Percentiles rank a stretch among this genome's conserved stretches.
Evolutionary conservation across 345 rosid genomes (phyloP).

Genomic region (Salix viminalis): DNA sequence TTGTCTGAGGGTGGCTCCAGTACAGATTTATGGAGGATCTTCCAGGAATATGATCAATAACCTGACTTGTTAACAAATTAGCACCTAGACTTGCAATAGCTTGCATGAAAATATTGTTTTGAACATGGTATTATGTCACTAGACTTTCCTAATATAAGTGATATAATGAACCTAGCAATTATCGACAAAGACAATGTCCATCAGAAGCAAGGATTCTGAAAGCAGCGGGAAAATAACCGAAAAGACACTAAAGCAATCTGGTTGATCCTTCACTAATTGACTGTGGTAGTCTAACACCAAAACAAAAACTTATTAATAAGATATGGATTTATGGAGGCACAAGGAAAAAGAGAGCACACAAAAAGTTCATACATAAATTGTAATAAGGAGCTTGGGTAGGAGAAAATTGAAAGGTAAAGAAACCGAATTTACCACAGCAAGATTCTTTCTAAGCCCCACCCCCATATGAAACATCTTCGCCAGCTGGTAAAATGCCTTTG

Average conservation of each 20-base stretch:
- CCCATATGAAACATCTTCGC: conserved; percentile 99
- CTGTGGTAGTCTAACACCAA: background rate
- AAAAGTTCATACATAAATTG: background rate
- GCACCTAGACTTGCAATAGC: background rate
- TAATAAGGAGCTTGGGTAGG: background rate
- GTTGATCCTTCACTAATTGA: background rate
- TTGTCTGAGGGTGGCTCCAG: background rate
- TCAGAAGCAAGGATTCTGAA: background rate
- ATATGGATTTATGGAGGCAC: background rate
- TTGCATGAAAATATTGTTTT: background rate
- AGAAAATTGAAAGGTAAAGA: conserved; percentile 2
- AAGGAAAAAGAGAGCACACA: background rate
- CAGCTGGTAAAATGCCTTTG: conserved; percentile 95
- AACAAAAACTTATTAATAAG: background rate
- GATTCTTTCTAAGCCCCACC: conserved; percentile 81
- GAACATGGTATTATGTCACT: background rate
- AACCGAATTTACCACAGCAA: conserved; percentile 50
- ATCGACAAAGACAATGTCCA: background rate
- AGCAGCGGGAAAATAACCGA: background rate
- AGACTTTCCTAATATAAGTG: background rate
- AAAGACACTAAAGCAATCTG: background rate
- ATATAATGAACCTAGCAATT: background rate
- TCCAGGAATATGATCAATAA: background rate
- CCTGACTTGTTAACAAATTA: background rate
- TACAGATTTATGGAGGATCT: background rate